These are phyloP conservation scores for Metarhizium rileyi DNA, from an alignment of 2,329 filamentous ascomycete genomes.

Conservation along the genomic window DNA sequence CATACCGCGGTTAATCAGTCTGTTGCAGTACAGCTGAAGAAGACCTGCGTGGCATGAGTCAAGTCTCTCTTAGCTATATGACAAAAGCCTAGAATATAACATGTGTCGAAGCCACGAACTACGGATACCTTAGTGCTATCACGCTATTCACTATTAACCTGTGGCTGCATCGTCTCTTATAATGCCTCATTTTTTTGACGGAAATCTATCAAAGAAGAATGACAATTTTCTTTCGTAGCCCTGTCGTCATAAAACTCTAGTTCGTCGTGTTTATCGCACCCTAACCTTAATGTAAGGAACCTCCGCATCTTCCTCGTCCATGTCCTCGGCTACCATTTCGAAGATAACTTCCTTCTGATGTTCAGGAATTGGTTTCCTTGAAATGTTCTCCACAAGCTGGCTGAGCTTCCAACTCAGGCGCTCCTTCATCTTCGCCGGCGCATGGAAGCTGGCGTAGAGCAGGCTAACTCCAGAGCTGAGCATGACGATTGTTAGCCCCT, in stretches of 20 bases:
- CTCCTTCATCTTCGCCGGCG: conserved; percentile 68
- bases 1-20: conserved; percentile 33
- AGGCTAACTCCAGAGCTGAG: conserved; percentile 94
- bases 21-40: conserved; percentile 22
- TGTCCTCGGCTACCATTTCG: conserved; percentile 87
- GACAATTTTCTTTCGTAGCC: background rate
- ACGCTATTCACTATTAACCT: too few relatives aligned
- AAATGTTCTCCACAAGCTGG: conserved; percentile 76
- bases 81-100: too few relatives aligned
- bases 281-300: conserved; percentile 94
- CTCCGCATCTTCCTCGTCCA: conserved; percentile 86
- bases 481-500: conserved; percentile 80
- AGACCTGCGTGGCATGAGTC: too few relatives aligned
- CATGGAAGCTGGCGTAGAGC: conserved; percentile 89
- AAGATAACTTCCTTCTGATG: conserved; percentile 96
- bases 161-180: background rate
- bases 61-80: too few relatives aligned
- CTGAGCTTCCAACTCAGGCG: conserved; percentile 76
- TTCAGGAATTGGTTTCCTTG: conserved; percentile 80
- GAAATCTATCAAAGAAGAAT: background rate
- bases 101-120: too few relatives aligned
- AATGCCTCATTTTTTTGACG: background rate
- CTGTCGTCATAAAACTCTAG: conserved; percentile 6
- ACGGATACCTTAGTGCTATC: too few relatives aligned
- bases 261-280: conserved; percentile 29